A percentile compares a stretch with the other conserved stretches of the same genome.
phyloP scores from a whole-genome alignment of 2,329 filamentous ascomycete species.

The Septoria linicola region DNA sequence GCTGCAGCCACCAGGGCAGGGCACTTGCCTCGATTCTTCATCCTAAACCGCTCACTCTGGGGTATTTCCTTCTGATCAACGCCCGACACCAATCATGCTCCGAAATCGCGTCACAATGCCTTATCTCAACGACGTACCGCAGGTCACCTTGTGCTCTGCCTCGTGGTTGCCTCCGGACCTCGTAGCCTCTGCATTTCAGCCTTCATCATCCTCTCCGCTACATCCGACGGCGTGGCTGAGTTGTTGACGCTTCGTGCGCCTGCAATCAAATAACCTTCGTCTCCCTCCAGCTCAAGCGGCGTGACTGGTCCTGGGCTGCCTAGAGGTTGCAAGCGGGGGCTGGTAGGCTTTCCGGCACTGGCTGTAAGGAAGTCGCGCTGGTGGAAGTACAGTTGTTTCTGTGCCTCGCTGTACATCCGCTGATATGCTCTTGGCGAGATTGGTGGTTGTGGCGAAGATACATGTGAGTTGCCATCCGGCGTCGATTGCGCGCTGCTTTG shows the following conservation, averaged over 20 bases:
- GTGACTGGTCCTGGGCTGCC: constrained; percentile 55
- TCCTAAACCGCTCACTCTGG: no score
- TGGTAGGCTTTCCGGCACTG: constrained; percentile 43
- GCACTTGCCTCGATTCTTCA: no score
- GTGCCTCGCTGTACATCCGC: constrained; percentile 49
- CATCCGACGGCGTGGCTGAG: constrained; percentile 28
- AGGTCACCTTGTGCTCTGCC: background rate
- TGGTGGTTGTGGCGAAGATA: constrained; percentile 43
- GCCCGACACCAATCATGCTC: no score
- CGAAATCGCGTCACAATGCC: no score
- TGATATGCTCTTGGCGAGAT: constrained; percentile 45
- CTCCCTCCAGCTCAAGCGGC: constrained; percentile 51
- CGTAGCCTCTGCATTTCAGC: constrained; percentile 43
- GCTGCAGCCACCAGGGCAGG: no score
- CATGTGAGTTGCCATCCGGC: constrained; percentile 38
- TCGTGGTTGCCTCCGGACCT: background rate
- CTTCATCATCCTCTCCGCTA: constrained; percentile 50
- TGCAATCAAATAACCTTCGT: constrained; percentile 47
- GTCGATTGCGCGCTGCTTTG: constrained; percentile 42
- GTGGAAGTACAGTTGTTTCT: constrained; percentile 50
- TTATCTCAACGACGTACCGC: no score
- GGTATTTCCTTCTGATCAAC: no score
- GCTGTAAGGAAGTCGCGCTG: constrained; percentile 45
- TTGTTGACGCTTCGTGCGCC: constrained; percentile 37
- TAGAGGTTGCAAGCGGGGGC: constrained; percentile 50